Evolutionary conservation across 257 asterid genomes (phyloP), one percentile per base, ranked within the genome.

Genomic region (Fraxinus excelsior): DNA sequence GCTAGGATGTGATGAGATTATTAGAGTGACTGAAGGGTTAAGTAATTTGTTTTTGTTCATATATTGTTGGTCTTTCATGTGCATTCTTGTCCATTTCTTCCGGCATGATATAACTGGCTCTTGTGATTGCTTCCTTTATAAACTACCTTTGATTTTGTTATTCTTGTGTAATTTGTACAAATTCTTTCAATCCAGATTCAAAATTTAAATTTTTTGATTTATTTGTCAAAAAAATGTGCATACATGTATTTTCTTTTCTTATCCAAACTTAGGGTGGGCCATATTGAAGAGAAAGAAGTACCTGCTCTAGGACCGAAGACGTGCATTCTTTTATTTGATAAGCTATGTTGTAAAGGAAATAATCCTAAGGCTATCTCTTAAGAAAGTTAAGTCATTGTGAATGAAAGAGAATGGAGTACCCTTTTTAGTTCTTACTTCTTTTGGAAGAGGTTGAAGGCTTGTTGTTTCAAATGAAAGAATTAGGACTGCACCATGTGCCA

Each of bases 1-100:
- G 25, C 26, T 56, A 56, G 65, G 65, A 56, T 56, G 65, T n/a
- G 65, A 56, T 56, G 65, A 46, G 58, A 46, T 16, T 56, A 56
- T 56, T n/a, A 18, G 28, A 56, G 25, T 56, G 28, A 56, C 65
- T n/a, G 65, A 56, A n/a, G 28, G 26, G 26, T 19, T 6, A 1
- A 56, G 13, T 56, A 56, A 56, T 56, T 18, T 5, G 2, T 51
- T 51, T 18, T 21, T 51, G 62, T 51, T 16, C 25, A 51, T 19
- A 56, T 56, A 56, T 19, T 7, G 26, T 56, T n/a, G n/a, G 25
- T 53, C 25, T 53, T 18, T 53, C 11, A 18, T 18, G 23, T 19
- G 56, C 56, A 46, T 46, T 46, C 56, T 46, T 46, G 56, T 46
- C n/a, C 19, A 46, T 13, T 13, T 46, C 56, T 46, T 46, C n/a